Base-by-base conservation (phyloP, 2,329 filamentous ascomycete species). In the Pseudogymnoascus sp. region DNA sequence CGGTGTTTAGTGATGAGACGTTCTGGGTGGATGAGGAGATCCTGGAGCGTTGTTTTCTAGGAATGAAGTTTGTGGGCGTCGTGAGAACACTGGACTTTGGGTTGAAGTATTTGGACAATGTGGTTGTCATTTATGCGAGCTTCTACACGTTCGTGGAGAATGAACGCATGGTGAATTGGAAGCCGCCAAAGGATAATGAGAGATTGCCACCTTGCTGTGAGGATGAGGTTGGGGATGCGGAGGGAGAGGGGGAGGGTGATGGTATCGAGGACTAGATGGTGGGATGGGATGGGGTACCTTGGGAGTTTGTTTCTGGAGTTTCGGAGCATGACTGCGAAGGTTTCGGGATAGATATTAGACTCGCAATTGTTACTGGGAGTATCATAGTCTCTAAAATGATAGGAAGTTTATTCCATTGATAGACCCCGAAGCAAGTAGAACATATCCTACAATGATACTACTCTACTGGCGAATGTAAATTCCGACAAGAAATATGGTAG, bases 21-120 rank as follows among this genome's bases (percentile, higher is more conserved):
- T 86, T 95, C 65, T 84, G 88, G 68, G 70, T 96, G 3, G 92
- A 96, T 63, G 81, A 84, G 25, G 72, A 79, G 4, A 71, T 84
- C 2, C 73, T 88, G 16, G 63, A 76, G 28, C 76, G 82, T 61
- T 83, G 88, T 69, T 81, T 82, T 62, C 72, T 80, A 0, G 89
- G 90, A 0, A 82, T 88, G 78, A 88, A 86, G 71, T 67, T 89
- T 35, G 77, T 79, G 25, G 73, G 82, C 0, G 74, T 72, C 0
- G 74, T 89, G 8, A 82, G 79, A 65, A 76, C 84, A 62, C 72
- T 89, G 22, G 81, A 80, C 64, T 78, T 79, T 22, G 87, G 84
- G 2, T 63, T 90, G 22, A 78, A 77, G 64, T 91, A 88, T 70
- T 82, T 92, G 70, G 86, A 86, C 69, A 73, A 78, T 1, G 71